These are phyloP conservation scores for Phymatotrichopsis omnivora DNA, from an alignment of 2,329 filamentous ascomycete species.

Conservation along the genomic window DNA sequence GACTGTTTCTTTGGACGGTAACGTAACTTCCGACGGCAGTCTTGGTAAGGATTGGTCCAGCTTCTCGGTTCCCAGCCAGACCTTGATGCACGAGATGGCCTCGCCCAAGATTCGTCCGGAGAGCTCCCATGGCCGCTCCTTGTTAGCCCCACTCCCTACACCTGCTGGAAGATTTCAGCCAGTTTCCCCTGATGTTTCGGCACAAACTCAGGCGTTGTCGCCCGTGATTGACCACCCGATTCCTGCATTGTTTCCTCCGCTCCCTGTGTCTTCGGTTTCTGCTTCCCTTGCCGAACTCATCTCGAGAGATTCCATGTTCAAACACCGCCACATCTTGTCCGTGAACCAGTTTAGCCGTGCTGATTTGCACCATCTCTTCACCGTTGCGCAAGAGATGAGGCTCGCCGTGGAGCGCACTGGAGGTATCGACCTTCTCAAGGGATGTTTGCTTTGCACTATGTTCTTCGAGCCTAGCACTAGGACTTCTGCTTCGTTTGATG, in stretches of 20 bases:
- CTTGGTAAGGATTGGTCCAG: constrained; percentile 68
- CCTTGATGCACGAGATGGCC: constrained; percentile 36
- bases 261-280: constrained; percentile 44
- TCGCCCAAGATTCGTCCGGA: constrained; percentile 8
- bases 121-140: constrained; percentile 8
- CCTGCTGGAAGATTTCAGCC: constrained; percentile 7
- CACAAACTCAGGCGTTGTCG: constrained; percentile 32
- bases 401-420: constrained; percentile 88
- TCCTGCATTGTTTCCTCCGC: constrained; percentile 32
- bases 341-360: constrained; percentile 81
- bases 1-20: constrained; percentile 65
- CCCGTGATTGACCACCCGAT: constrained; percentile 35
- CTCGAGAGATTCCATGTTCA: constrained; percentile 68
- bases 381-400: constrained; percentile 95
- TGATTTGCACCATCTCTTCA: constrained; percentile 89
- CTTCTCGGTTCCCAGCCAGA: constrained; percentile 42
- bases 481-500: constrained; percentile 91
- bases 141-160: no score
- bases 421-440: constrained; percentile 74
- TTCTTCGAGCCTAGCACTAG: constrained; percentile 98
- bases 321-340: constrained; percentile 78
- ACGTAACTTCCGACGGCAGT: constrained; percentile 46
- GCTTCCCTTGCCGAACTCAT: constrained; percentile 63
- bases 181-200: constrained; percentile 17
- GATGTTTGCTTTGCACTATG: constrained; percentile 77